These are phyloP conservation scores for Spathaspora girioi DNA, from an alignment of 805 yeast genomes.

Conservation along the genomic window DNA sequence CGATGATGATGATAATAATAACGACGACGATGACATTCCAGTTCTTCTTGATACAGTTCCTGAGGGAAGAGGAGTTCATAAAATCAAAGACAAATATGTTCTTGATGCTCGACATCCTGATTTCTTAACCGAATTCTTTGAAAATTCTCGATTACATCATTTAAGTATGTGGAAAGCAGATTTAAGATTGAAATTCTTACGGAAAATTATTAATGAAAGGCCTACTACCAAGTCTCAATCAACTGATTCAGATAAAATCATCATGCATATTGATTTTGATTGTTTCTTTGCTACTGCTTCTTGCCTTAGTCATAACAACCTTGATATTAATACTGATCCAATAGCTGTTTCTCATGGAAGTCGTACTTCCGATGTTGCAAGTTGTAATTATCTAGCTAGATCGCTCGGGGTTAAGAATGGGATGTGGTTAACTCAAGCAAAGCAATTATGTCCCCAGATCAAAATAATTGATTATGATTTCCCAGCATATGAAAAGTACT, in stretches of 20 bases:
- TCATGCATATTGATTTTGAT: slow-evolving; percentile 88
- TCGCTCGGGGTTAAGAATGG: slow-evolving; percentile 78
- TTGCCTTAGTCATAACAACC: slow-evolving; percentile 50
- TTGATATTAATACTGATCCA: slow-evolving; percentile 47
- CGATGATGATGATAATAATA: background rate
- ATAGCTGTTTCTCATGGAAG: slow-evolving; percentile 66
- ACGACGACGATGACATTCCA: slow-evolving; percentile 3
- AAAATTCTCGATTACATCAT: slow-evolving; percentile 83
- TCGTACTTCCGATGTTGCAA: slow-evolving; percentile 73
- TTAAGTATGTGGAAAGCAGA: slow-evolving; percentile 83
- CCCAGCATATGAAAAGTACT: slow-evolving; percentile 61
- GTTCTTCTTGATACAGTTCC: slow-evolving; percentile 5
- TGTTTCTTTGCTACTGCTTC: slow-evolving; percentile 92
- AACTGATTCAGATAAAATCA: slow-evolving; percentile 17
- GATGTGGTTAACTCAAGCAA: slow-evolving; percentile 80
- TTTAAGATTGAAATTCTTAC: slow-evolving; percentile 57
- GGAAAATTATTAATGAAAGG: slow-evolving; percentile 34
- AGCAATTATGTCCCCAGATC: slow-evolving; percentile 60
- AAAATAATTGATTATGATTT: slow-evolving; percentile 70
- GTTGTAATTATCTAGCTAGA: slow-evolving; percentile 88
- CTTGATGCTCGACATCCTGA: slow-evolving; percentile 73
- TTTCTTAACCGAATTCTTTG: slow-evolving; percentile 68
- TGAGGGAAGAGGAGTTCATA: slow-evolving; percentile 6
- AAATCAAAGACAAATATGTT: slow-evolving; percentile 7
- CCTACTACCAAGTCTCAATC: background rate